phyloP scores from a whole-genome alignment of 169 alveolate genomes.

The Plasmodium vivax region DNA sequence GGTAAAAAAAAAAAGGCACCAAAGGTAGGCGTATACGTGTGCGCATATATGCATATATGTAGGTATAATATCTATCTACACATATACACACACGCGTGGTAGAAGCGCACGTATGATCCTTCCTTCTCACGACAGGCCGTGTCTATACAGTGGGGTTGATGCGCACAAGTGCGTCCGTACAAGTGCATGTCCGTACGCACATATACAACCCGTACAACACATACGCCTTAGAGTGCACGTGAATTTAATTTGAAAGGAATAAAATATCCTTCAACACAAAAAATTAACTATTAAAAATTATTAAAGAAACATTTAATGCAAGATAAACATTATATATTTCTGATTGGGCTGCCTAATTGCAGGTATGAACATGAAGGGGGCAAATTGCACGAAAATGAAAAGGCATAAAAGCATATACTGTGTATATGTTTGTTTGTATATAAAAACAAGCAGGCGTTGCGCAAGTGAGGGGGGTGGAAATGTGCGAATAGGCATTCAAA shows the following conservation, averaged over 20 bases:
- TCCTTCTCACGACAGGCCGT: neutral
- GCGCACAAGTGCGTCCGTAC: neutral
- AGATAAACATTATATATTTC: conserved; percentile 18
- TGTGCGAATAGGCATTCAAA: neutral
- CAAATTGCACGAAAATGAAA: neutral
- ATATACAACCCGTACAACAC: neutral
- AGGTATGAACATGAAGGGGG: neutral
- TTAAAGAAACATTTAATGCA: conserved; percentile 20
- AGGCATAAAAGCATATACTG: neutral
- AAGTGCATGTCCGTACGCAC: neutral
- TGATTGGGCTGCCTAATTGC: neutral
- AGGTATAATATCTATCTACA: neutral
- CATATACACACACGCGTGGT: neutral
- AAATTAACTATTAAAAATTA: conserved; percentile 60
- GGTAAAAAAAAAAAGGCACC: neutral
- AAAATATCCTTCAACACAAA: conserved; percentile 33
- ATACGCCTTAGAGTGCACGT: neutral
- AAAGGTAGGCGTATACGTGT: neutral
- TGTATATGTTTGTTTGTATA: neutral
- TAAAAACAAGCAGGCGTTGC: neutral
- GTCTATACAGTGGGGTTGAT: neutral
- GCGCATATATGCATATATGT: neutral
- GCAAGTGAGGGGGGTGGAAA: neutral
- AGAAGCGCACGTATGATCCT: neutral
- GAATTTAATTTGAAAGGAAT: neutral